phyloP scores from a whole-genome alignment of 1,284 basidiomycete species.

The Marasmius sp. region DNA sequence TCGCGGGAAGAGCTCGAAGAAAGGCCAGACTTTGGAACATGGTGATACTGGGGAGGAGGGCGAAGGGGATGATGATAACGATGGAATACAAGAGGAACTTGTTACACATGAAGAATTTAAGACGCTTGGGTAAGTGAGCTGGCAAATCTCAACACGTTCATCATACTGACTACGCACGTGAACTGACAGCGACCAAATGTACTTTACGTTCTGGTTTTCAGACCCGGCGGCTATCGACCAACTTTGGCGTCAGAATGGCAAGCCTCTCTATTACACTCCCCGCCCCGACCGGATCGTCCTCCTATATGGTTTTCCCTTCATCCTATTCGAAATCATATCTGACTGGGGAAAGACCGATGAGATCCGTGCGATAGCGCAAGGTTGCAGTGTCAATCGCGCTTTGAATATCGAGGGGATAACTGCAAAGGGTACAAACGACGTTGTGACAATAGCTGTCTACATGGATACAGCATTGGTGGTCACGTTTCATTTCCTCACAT shows the following conservation, averaged over 20 bases:
- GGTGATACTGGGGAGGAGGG: background rate
- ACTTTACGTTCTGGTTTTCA: background rate
- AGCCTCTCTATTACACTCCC: background rate
- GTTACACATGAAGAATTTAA: background rate
- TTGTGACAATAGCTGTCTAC: background rate
- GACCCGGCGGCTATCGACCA: background rate
- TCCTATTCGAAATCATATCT: background rate
- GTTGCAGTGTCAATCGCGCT: background rate
- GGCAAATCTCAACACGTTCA: background rate
- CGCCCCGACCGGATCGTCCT: background rate
- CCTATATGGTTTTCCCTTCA: background rate
- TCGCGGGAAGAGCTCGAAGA: background rate
- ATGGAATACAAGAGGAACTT: background rate
- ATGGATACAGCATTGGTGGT: background rate
- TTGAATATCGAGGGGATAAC: background rate
- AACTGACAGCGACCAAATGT: background rate
- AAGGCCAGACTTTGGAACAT: background rate
- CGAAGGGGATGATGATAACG: background rate
- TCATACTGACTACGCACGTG: background rate
- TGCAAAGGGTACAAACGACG: background rate
- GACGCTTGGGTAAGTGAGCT: background rate
- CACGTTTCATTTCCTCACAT: background rate
- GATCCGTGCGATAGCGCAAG: background rate
- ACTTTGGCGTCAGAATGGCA: background rate
- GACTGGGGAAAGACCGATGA: background rate